Conservation (phyloP, 495 filamentous ascomycete species). For the Recurvomyces mirabilis region DNA sequence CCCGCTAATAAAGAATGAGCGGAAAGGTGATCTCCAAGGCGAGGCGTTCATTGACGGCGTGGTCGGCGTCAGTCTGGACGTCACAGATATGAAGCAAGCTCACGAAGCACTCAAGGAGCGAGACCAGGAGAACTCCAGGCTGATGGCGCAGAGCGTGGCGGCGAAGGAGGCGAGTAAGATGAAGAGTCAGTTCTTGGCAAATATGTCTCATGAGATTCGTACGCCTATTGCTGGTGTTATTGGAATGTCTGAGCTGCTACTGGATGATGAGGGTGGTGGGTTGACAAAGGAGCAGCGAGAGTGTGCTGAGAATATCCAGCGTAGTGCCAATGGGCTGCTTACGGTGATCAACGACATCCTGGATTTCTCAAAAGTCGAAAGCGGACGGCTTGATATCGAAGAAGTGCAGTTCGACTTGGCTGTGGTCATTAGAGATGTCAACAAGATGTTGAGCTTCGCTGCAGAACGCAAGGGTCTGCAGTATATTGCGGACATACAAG, state of each 20-base stretch:
- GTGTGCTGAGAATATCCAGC: slow-evolving; percentile 64
- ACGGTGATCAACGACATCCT: slow-evolving; percentile 86
- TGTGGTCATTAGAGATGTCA: slow-evolving; percentile 58
- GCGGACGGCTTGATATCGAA: slow-evolving; percentile 61
- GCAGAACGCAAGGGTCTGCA: slow-evolving; percentile 29
- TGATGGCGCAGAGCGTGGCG: slow-evolving; percentile 53
- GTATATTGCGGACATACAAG: slow-evolving; percentile 25
- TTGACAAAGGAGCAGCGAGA: slow-evolving; percentile 60
- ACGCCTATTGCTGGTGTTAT: slow-evolving; percentile 52
- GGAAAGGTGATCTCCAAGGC: slow-evolving; percentile 34
- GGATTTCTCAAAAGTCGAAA: slow-evolving; percentile 80
- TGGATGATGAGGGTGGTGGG: slow-evolving; percentile 41
- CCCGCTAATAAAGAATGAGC: slow-evolving; percentile 43
- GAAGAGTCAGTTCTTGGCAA: slow-evolving; percentile 59
- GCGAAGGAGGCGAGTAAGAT: slow-evolving; percentile 60
- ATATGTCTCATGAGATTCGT: slow-evolving; percentile 83
- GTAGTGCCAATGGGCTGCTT: slow-evolving; percentile 69
- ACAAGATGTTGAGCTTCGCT: slow-evolving; percentile 47
- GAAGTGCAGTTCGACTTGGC: slow-evolving; percentile 69
- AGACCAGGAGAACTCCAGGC: slow-evolving; percentile 48
- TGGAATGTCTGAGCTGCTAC: slow-evolving; percentile 29
- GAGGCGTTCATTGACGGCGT: slow-evolving; percentile 47
- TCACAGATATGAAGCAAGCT: slow-evolving; percentile 51
- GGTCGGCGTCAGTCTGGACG: slow-evolving; percentile 57
- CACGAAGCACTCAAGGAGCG: slow-evolving; percentile 46